Conservation (phyloP, 73 alveolate genomes). For the Paramecium biaurelia region DNA sequence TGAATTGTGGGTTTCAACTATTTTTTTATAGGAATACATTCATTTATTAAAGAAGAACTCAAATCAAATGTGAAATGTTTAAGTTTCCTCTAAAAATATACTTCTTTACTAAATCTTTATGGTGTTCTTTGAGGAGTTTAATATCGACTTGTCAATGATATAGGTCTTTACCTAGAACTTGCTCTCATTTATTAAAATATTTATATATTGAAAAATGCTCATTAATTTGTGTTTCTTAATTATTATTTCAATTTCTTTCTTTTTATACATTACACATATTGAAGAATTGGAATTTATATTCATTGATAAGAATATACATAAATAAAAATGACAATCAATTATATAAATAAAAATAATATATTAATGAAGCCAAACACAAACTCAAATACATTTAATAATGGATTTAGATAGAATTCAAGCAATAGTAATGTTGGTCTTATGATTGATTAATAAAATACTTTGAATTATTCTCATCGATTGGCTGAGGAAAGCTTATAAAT, state of each 20-base stretch:
- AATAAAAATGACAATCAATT: neutral
- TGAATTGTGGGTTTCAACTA: neutral
- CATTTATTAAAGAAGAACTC: neutral
- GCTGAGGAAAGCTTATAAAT: slow-evolving; percentile 7
- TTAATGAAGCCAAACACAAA: neutral
- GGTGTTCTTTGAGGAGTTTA: slow-evolving; percentile 5
- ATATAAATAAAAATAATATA: neutral
- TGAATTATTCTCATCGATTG: slow-evolving; percentile 4
- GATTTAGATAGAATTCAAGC: neutral
- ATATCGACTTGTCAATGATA: neutral
- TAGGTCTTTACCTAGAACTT: neutral
- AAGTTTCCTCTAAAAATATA: neutral
- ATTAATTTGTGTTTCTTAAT: too few species aligned
- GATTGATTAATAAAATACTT: neutral
- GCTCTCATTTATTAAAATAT: neutral
- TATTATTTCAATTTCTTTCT: too few species aligned
- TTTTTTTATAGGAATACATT: neutral
- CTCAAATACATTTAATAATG: neutral
- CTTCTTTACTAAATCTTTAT: neutral
- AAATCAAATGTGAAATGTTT: neutral
- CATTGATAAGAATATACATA: neutral
- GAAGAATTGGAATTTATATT: too few species aligned
- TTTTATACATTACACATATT: too few species aligned
- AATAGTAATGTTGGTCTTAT: neutral
- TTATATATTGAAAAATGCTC: neutral